Base-by-base conservation (phyloP, 23 red algal genomes). In the Gracilaria caudata region DNA sequence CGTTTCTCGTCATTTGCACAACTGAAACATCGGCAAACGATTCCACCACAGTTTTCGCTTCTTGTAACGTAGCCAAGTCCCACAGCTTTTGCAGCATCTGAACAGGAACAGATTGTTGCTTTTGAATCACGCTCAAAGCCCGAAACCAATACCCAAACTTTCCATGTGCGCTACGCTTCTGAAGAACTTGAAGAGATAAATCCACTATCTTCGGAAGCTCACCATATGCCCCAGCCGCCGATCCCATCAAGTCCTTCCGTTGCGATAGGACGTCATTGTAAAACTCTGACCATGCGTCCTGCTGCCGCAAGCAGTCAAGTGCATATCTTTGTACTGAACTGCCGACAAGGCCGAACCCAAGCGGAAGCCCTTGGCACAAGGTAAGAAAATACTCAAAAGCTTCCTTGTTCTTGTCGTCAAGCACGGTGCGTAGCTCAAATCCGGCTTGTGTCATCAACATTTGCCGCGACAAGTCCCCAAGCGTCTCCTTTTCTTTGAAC, bases 51-150 rank as follows among this genome's bases (percentile, higher is more conserved):
- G 7, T 61, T n/a, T 7, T 29, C 5, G 57, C 19, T 61, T n/a
- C 26, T 61, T 61, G 57, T 6, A 20, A 20, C 57, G 57, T 26
- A 20, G 5, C 57, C 57, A 61, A 61, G 57, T 61, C 57, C 57
- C 57, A 61, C 17, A 61, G 57, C 57, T 61, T 61, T 20, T 61
- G 57, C 57, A 61, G 57, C 57, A 61, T 61, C 57, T 61, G 57
- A 26, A 10, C 51, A 54, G 51, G 51, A 13, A 54, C 51, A 19
- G 33, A 70, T 70, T 70, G 64, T n/a, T n/a, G n/a, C n/a, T n/a
- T n/a, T n/a, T n/a, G n/a, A n/a, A n/a, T n/a, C n/a, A n/a, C n/a
- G n/a, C n/a, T n/a, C 35, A 74, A 47, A 47, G 68, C 68, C 4
- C 57, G 57, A 61, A 61, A 61, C 26, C 57, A 7, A 16, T 10